Conservation (phyloP, 257 asterid genomes). For the Solanum neorickii region DNA sequence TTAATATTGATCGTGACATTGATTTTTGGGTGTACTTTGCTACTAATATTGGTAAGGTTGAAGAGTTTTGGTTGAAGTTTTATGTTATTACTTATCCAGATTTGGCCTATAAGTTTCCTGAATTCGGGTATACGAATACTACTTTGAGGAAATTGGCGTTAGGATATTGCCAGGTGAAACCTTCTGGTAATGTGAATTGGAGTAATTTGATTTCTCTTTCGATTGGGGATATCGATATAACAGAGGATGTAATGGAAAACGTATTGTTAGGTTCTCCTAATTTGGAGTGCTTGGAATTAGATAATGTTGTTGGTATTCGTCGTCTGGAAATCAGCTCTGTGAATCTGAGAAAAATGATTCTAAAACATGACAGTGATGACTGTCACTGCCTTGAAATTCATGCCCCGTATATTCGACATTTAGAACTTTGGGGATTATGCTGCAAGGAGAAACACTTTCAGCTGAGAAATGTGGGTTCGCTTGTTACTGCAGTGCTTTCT, state of each 20-base stretch:
- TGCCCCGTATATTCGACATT: neutral
- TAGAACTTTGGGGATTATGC: neutral
- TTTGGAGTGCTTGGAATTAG: neutral
- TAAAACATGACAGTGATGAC: neutral
- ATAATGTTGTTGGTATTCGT: neutral
- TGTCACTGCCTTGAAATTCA: neutral
- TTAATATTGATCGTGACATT: neutral
- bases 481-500: neutral
- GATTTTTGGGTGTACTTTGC: neutral
- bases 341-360: neutral
- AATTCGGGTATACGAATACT: neutral
- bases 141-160: neutral
- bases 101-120: neutral
- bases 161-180: neutral
- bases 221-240: neutral
- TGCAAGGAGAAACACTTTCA: neutral
- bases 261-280: neutral
- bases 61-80: neutral
- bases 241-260: neutral
- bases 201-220: neutral
- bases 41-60: neutral
- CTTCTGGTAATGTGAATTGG: neutral
- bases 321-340: neutral
- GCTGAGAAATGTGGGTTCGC: neutral
- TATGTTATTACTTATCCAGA: neutral